phyloP scores from a whole-genome alignment of 2,329 filamentous ascomycete genomes.

The Aspergillus unguis region DNA sequence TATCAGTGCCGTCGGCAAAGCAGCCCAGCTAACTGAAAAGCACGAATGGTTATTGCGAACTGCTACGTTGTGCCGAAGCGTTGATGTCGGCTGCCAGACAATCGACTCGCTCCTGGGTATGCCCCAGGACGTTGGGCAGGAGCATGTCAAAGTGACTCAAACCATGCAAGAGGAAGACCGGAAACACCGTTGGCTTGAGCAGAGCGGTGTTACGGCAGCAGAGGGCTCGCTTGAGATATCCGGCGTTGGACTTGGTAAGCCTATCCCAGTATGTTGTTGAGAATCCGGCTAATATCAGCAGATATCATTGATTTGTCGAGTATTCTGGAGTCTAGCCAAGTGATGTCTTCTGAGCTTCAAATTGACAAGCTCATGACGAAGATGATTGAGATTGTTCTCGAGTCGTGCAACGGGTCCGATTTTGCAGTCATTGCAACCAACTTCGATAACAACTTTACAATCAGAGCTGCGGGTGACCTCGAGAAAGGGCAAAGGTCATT shows the following conservation, averaged over 20 bases:
- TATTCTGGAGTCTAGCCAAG: conserved; percentile 63
- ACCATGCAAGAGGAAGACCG: conserved; percentile 40
- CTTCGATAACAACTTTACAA: conserved; percentile 57
- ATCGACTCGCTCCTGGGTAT: conserved; percentile 48
- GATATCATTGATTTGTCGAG: conserved; percentile 64
- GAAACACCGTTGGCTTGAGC: conserved; percentile 43
- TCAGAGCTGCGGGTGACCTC: conserved; percentile 59
- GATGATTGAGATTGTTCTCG: conserved; percentile 63
- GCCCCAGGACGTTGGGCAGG: conserved; percentile 29
- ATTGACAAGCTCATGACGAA: conserved; percentile 61
- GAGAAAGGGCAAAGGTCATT: conserved; percentile 55
- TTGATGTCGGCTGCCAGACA: conserved; percentile 58
- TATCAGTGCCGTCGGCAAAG: conserved; percentile 58
- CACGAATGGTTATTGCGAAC: conserved; percentile 61
- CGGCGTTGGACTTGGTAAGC: conserved; percentile 38
- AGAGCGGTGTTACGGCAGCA: conserved; percentile 37
- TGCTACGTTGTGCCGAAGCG: conserved; percentile 49
- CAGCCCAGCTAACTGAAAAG: conserved; percentile 54
- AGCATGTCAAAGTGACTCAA: conserved; percentile 28
- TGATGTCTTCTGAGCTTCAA: conserved; percentile 63
- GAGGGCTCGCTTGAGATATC: conserved; percentile 42
- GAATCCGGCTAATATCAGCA: conserved; percentile 40
- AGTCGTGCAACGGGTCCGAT: conserved; percentile 60
- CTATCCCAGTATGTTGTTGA: background rate
- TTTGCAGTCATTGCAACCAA: conserved; percentile 60